Evolutionary conservation across 208 protist genomes (phyloP).

Genomic region (Borovskyia barvae): DNA sequence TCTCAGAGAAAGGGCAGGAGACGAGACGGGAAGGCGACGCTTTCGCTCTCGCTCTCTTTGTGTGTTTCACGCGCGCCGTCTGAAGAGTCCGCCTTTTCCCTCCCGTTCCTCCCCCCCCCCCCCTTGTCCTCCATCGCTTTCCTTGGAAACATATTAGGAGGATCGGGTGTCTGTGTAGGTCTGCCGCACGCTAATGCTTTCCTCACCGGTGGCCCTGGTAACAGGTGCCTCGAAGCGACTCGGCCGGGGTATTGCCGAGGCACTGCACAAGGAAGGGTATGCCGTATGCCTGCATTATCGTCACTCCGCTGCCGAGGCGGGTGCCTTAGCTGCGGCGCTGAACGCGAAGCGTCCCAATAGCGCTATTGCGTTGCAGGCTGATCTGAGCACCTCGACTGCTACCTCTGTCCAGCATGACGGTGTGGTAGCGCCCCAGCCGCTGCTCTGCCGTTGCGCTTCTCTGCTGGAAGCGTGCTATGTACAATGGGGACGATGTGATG

Average conservation of each 20-base stretch:
- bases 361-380: slow-evolving; percentile 25
- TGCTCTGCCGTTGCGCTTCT: slow-evolving; percentile 31
- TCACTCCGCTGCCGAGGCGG: slow-evolving; percentile 30
- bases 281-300: slow-evolving; percentile 60
- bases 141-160: no score
- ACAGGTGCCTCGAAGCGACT: slow-evolving; percentile 63
- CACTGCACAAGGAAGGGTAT: slow-evolving; percentile 51
- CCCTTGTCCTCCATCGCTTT: no score
- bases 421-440: not conserved
- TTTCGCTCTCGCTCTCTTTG: no score
- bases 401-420: not conserved
- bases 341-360: slow-evolving; percentile 42
- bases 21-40: no score
- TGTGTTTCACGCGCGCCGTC: no score
- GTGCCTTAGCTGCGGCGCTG: slow-evolving; percentile 38
- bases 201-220: slow-evolving; percentile 46
- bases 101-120: no score
- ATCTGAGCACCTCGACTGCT: slow-evolving; percentile 13
- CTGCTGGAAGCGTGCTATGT: slow-evolving; percentile 48
- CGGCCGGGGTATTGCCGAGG: slow-evolving; percentile 40
- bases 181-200: slow-evolving; percentile 2
- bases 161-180: no score
- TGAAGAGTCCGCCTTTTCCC: no score
- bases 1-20: no score
- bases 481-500: slow-evolving; percentile 68